Conservation (phyloP, 164 flowering plant genomes). For the Stephania cephalantha region DNA sequence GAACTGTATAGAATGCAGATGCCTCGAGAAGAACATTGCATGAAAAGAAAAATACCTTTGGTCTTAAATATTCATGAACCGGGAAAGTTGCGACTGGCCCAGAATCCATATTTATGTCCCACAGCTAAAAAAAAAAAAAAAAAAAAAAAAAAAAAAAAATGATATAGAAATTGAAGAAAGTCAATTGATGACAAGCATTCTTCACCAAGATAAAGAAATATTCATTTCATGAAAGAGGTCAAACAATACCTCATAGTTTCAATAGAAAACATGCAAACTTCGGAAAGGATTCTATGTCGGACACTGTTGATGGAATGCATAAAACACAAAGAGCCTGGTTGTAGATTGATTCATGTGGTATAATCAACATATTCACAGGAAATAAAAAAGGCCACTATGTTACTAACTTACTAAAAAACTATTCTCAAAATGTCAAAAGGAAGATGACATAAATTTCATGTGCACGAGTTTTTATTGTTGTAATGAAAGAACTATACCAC, state of each 20-base stretch:
- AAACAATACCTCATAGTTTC: not conserved
- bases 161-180: not conserved
- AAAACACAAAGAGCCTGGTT: no score
- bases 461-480: no score
- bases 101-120: conserved; percentile 99
- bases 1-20: not conserved
- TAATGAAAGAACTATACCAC: no score
- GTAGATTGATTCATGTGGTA: no score
- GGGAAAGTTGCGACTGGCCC: conserved; percentile 95
- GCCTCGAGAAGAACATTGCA: not conserved
- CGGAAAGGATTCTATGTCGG: no score
- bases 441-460: no score
- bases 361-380: no score
- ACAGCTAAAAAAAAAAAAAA: conserved; percentile 43
- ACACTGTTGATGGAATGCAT: no score
- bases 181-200: not conserved
- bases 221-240: not conserved
- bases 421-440: no score
- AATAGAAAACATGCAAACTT: not conserved
- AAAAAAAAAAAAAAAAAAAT: no score
- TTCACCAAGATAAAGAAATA: not conserved
- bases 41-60: conserved; percentile 47
- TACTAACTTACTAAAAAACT: no score
- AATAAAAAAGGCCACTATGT: no score
- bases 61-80: conserved; percentile 94